These are phyloP conservation scores for Naganishia liquefaciens DNA, from an alignment of 1,284 basidiomycete species.

Conservation along the genomic window DNA sequence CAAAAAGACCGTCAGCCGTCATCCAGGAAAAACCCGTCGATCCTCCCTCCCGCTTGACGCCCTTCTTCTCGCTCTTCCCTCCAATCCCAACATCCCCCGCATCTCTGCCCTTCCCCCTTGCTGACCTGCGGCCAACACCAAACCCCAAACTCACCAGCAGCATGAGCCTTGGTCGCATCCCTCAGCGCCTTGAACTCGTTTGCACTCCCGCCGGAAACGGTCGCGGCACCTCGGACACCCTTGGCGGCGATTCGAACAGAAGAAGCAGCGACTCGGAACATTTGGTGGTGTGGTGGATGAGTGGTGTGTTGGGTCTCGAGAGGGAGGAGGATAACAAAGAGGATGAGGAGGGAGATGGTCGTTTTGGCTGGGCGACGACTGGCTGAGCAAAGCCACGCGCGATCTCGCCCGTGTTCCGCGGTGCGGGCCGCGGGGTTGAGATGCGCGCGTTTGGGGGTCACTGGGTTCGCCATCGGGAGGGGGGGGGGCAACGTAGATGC, in stretches of 20 bases:
- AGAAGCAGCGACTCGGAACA: constrained; percentile 30
- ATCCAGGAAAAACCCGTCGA: neutral
- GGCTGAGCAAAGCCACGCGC: constrained; percentile 9
- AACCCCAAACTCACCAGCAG: constrained; percentile 23
- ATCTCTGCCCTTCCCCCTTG: too few species aligned
- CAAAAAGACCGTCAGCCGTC: constrained; percentile 5
- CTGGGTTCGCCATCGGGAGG: too few species aligned
- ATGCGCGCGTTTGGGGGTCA: too few species aligned
- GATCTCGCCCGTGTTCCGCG: constrained; percentile 2
- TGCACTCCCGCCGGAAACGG: constrained; percentile 10
- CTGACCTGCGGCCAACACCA: neutral
- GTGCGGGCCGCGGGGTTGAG: too few species aligned
- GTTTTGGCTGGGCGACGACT: constrained; percentile 1
- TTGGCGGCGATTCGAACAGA: constrained; percentile 30
- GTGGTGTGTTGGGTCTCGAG: neutral
- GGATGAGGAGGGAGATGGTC: neutral
- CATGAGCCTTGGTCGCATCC: constrained; percentile 34
- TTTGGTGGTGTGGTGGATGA: neutral
- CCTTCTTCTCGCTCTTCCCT: neutral
- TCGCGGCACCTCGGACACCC: constrained; percentile 24
- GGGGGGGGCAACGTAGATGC: neutral
- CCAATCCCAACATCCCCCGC: neutral
- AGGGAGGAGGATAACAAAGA: constrained; percentile 4
- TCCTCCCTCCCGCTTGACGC: neutral
- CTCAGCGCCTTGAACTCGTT: constrained; percentile 31